These are phyloP conservation scores for Malania oleifera DNA, from an alignment of 164 flowering plant species.

Conservation along the genomic window DNA sequence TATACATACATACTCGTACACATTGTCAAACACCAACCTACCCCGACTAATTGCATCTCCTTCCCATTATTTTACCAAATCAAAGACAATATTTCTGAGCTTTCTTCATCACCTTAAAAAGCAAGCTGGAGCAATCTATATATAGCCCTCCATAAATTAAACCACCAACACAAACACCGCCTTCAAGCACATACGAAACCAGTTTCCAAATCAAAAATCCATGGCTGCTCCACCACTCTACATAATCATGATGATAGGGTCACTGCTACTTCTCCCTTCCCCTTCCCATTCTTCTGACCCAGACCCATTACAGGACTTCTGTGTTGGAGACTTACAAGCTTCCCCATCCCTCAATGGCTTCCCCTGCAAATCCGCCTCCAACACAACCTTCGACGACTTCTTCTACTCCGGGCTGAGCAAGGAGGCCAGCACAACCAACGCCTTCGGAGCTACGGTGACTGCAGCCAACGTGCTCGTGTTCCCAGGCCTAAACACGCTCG, in stretches of 20 bases:
- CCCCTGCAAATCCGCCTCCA: slow-evolving; percentile 56
- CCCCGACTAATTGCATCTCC: no score
- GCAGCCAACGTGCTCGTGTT: slow-evolving; percentile 47
- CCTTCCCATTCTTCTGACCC: slow-evolving; percentile 37
- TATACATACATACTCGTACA: no score
- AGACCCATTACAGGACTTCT: slow-evolving; percentile 64
- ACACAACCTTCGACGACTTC: slow-evolving; percentile 51
- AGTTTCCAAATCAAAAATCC: no score
- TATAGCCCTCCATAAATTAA: no score
- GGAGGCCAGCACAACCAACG: slow-evolving; percentile 40
- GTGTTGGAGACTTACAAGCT: slow-evolving; percentile 39
- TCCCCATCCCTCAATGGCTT: slow-evolving; percentile 43
- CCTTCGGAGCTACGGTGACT: slow-evolving; percentile 28
- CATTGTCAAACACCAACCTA: no score
- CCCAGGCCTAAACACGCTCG: slow-evolving; percentile 67
- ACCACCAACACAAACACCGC: no score
- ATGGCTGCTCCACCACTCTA: no score
- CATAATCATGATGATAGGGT: slow-evolving; percentile 10
- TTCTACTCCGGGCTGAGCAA: slow-evolving; percentile 47
- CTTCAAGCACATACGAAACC: no score
- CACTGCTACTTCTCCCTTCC: slow-evolving; percentile 16
- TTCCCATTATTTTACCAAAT: no score
- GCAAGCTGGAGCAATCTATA: no score
- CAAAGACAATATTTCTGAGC: no score
- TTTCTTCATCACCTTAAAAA: no score